A percentile compares a stretch with the other conserved stretches of the same genome.
Evolutionary conservation across 768 basidiomycete species (phyloP).

Genomic region (Agaricus subrufescens): DNA sequence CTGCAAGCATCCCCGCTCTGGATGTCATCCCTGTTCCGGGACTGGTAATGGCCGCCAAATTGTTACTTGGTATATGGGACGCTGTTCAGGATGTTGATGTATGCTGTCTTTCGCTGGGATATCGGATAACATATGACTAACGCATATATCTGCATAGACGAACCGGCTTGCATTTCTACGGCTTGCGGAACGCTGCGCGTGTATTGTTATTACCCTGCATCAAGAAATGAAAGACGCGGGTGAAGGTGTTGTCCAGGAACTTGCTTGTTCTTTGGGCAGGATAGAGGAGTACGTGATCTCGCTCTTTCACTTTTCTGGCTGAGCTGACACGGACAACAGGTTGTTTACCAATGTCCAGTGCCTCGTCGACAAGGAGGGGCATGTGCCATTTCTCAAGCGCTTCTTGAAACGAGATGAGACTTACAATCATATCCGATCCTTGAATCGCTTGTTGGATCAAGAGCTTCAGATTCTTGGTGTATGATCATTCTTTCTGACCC

Average conservation of each 20-base stretch:
- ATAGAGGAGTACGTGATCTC: constrained; percentile 37
- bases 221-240: constrained; percentile 62
- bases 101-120: constrained; percentile 18
- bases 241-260: constrained; percentile 39
- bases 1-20: constrained; percentile 35
- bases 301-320: neutral
- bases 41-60: constrained; percentile 44
- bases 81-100: constrained; percentile 58
- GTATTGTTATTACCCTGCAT: constrained; percentile 57
- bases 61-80: constrained; percentile 62
- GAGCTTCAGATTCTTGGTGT: constrained; percentile 57
- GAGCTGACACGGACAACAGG: constrained; percentile 15
- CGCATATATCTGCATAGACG: constrained; percentile 34
- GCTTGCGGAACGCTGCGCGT: constrained; percentile 69
- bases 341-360: constrained; percentile 39
- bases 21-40: constrained; percentile 53
- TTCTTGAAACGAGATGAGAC: constrained; percentile 76
- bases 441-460: constrained; percentile 52
- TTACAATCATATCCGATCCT: constrained; percentile 42
- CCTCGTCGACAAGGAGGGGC: constrained; percentile 55
- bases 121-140: neutral
- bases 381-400: constrained; percentile 71
- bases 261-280: constrained; percentile 44
- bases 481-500: constrained; percentile 11
- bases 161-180: constrained; percentile 67